These are phyloP conservation scores for Scheffersomyces amazonensis DNA, from an alignment of 805 yeast species.

Conservation along the genomic window DNA sequence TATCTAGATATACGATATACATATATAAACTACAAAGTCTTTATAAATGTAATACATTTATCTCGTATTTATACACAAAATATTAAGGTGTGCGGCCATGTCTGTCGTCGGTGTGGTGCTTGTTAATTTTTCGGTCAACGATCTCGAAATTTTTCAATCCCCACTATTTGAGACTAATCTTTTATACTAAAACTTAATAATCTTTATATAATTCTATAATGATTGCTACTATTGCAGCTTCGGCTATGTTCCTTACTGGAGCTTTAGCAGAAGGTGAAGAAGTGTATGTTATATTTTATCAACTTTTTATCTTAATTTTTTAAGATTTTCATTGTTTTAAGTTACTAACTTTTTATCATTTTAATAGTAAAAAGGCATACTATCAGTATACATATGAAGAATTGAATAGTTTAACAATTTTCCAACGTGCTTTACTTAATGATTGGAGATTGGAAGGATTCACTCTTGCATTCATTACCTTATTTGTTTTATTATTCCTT, in stretches of 20 bases:
- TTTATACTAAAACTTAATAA: no score
- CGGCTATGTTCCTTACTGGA: background rate
- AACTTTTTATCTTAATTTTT: no score
- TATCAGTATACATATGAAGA: constrained; percentile 44
- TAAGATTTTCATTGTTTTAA: no score
- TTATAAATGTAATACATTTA: no score
- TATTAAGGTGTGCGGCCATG: no score
- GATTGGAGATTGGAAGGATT: constrained; percentile 77
- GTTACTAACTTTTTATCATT: background rate
- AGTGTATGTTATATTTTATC: background rate
- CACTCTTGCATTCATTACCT: constrained; percentile 49
- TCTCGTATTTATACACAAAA: no score
- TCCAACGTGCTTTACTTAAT: constrained; percentile 55
- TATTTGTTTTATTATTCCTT: constrained; percentile 49
- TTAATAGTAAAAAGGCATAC: constrained; percentile 1
- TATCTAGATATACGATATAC: no score
- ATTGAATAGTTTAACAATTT: constrained; percentile 54
- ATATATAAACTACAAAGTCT: no score
- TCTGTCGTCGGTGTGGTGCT: no score
- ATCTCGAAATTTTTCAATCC: background rate
- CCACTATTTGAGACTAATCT: no score
- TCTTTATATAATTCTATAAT: no score
- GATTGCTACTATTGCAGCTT: background rate
- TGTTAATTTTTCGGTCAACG: no score
- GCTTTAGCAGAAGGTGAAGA: background rate